These are phyloP conservation scores for Cercophora samala DNA, from an alignment of 495 filamentous ascomycete genomes.

Conservation along the genomic window DNA sequence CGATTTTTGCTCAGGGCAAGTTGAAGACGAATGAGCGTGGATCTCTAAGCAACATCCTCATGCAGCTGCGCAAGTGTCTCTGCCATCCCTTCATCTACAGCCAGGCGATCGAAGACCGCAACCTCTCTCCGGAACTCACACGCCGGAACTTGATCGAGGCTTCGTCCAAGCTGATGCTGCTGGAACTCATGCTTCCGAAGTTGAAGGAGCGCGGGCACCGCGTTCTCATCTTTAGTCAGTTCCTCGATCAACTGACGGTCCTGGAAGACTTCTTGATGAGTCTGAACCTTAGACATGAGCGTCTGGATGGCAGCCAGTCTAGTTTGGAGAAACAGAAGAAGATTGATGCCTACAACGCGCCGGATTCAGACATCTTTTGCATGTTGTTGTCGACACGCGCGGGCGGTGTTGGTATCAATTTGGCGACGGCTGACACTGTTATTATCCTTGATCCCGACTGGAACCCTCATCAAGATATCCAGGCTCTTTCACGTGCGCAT, in stretches of 20 bases:
- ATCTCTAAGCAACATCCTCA: constrained; percentile 86
- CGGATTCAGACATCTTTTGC: constrained; percentile 74
- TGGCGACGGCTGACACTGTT: constrained; percentile 95
- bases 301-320: constrained; percentile 79
- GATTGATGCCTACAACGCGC: constrained; percentile 90
- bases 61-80: constrained; percentile 92
- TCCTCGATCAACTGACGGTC: constrained; percentile 81
- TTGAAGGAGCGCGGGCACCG: constrained; percentile 84
- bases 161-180: constrained; percentile 80
- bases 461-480: constrained; percentile 97
- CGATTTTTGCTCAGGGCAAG: constrained; percentile 68
- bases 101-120: constrained; percentile 78
- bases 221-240: constrained; percentile 95
- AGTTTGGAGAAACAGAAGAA: constrained; percentile 85
- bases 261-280: constrained; percentile 85
- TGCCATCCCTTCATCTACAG: constrained; percentile 97
- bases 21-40: constrained; percentile 66
- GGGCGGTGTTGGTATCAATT: constrained; percentile 95
- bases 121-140: constrained; percentile 46
- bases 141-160: constrained; percentile 85
- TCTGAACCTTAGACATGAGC: constrained; percentile 65
- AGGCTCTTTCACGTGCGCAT: constrained; percentile 90
- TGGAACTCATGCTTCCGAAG: constrained; percentile 88
- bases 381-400: constrained; percentile 92
- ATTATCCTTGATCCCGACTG: constrained; percentile 98